phyloP scores from a whole-genome alignment of 2,329 filamentous ascomycete genomes.

The Cladosporium sp. region DNA sequence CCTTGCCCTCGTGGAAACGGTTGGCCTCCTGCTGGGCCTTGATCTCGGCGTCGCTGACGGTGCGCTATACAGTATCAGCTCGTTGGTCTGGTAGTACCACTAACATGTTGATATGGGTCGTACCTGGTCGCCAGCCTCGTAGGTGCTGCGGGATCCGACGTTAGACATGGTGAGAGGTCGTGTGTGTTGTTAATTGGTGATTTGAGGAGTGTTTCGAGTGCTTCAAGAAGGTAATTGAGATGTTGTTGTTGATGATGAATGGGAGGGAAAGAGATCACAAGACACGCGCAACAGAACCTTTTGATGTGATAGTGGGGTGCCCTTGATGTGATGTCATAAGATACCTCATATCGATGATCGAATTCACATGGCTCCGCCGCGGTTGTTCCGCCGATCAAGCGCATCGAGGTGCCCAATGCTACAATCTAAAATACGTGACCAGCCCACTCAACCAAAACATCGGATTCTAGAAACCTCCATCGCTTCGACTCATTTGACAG shows the following conservation, averaged over 20 bases:
- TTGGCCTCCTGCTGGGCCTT: conserved; percentile 46
- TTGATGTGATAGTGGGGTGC: conserved; percentile 8
- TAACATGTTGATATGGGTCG: not conserved
- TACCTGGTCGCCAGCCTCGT: conserved; percentile 72
- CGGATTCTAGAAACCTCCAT: conserved; percentile 9
- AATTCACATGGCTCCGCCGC: conserved; percentile 2
- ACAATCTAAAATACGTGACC: not conserved
- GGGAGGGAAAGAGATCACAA: conserved; percentile 7
- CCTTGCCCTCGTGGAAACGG: conserved; percentile 68
- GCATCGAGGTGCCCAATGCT: conserved; percentile 4
- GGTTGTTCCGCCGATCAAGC: not conserved
- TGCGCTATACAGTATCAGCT: conserved; percentile 42
- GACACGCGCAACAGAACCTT: conserved; percentile 4
- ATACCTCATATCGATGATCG: conserved; percentile 8
- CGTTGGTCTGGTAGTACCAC: not conserved
- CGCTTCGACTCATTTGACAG: not conserved
- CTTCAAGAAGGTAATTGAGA: not conserved
- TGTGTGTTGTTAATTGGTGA: not conserved
- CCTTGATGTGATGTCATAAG: conserved; percentile 4
- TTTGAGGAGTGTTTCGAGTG: not conserved
- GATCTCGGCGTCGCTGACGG: conserved; percentile 40
- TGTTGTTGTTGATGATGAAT: conserved; percentile 2
- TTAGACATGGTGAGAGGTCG: conserved; percentile 43
- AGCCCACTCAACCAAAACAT: conserved; percentile 6
- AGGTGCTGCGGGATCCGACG: conserved; percentile 63